Base-by-base conservation (phyloP, 441 rosid species). In the Euphorbia schlechtendalii region DNA sequence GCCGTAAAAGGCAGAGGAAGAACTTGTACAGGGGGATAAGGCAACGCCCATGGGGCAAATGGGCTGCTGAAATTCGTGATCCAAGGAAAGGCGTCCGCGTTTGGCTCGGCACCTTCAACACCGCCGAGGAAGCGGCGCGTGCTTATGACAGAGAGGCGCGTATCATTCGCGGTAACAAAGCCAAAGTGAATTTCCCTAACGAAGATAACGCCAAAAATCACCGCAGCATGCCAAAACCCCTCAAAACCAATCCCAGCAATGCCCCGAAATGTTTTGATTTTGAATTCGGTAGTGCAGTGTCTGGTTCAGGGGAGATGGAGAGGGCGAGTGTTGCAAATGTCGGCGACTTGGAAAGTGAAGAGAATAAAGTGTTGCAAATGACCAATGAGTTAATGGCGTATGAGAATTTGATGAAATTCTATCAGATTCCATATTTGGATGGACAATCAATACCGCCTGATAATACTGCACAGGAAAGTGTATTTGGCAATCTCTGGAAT, bases 51-150 rank as follows among this genome's bases (percentile, higher is more conserved):
- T 89, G 96, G 96, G 92, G n/a, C 10, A 89, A 89, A 84, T 85
- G 92, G 90, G 96, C 96, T 0, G 96, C 96, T 3, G 96, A 89
- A 87, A 89, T 87, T 69, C 94, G 94, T 46, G 96, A 89, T 67
- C 96, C 96, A 3, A 80, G 87, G 46, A 89, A 89, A 75, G 91
- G 92, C 8, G 86, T 84, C 61, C 90, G 97, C 18, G 95, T 90
- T 34, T 90, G 97, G 97, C 89, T 90, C 11, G 97, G 97, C 38
- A 90, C 97, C 22, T 90, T 82, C 81, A 84, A 83, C 74, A 87
- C 97, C 5, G 86, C 97, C 0, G 92, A 90, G 63, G 95, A 90
- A 69, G 97, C 97, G 9, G 97, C 97, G 24, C 82, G 86, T 56
- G 95, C 96, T 55, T 90, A 90, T 69, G 95, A 90, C 79, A 73